Conservation (phyloP, 129 eudicot genomes). For the Ambrosia trifida region DNA sequence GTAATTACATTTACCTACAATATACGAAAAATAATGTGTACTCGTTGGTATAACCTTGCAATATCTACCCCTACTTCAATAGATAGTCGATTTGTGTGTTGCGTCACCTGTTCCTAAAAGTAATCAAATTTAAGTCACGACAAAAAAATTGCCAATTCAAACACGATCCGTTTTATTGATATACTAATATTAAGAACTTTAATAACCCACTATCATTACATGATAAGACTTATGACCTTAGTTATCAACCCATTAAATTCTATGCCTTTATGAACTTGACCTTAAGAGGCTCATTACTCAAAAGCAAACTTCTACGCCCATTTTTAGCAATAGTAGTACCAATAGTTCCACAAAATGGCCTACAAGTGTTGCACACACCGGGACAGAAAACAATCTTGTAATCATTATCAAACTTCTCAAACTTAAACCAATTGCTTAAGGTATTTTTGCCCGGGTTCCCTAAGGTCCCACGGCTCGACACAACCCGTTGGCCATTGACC, state of each 20-base stretch:
- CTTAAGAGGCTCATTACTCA: slow-evolving; percentile 24
- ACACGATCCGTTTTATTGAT: slow-evolving; percentile 12
- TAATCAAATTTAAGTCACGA: too few species aligned
- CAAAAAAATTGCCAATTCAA: background rate
- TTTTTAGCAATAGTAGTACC: slow-evolving; percentile 16
- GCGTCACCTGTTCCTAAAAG: too few species aligned
- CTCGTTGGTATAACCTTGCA: too few species aligned
- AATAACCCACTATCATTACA: slow-evolving; percentile 11
- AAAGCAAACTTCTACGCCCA: slow-evolving; percentile 21
- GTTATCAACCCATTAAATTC: background rate
- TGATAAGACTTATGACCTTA: background rate
- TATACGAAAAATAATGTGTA: too few species aligned
- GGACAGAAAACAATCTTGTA: slow-evolving; percentile 43
- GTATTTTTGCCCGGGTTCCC: slow-evolving; percentile 50
- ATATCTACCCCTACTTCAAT: too few species aligned
- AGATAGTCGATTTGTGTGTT: too few species aligned
- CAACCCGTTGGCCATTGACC: slow-evolving; percentile 32
- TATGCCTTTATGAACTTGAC: slow-evolving; percentile 30
- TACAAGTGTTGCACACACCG: slow-evolving; percentile 15
- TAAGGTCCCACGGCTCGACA: slow-evolving; percentile 38
- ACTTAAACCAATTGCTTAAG: slow-evolving; percentile 49
- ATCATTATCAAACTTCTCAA: slow-evolving; percentile 30
- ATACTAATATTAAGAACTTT: background rate
- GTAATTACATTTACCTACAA: too few species aligned
- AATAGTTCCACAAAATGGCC: slow-evolving; percentile 20